These are phyloP conservation scores for Pleurotus ostreatus DNA, from an alignment of 768 basidiomycete species.

Conservation along the genomic window DNA sequence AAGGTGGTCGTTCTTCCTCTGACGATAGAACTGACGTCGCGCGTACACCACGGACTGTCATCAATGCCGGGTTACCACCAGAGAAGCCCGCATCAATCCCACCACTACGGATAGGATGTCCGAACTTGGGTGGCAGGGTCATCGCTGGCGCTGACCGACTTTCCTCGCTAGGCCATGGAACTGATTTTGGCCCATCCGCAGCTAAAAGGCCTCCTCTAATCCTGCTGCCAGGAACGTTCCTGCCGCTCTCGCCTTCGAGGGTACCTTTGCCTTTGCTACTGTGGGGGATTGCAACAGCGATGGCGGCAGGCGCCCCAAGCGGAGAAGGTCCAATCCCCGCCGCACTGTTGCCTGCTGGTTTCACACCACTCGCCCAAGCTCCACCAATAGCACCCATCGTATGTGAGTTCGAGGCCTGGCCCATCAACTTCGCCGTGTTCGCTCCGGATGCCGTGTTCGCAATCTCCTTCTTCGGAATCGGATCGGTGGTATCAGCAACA, in stretches of 20 bases:
- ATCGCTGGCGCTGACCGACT: conserved; percentile 4
- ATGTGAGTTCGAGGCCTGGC: neutral
- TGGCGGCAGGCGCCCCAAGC: neutral
- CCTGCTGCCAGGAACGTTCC: neutral
- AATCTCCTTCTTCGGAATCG: conserved; percentile 1
- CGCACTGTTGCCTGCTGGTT: neutral
- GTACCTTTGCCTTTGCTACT: neutral
- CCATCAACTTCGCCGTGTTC: neutral
- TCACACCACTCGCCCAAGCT: neutral
- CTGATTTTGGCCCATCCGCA: neutral
- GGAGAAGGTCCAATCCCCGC: conserved; percentile 5
- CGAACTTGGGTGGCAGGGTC: conserved; percentile 4
- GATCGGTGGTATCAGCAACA: neutral
- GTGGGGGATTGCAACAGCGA: neutral
- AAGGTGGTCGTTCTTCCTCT: conserved; percentile 24
- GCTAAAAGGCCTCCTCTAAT: too few relatives aligned
- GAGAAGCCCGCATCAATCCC: neutral
- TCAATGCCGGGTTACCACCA: neutral
- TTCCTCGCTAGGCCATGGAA: neutral
- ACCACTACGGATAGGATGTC: neutral
- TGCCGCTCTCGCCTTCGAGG: neutral
- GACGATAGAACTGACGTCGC: conserved; percentile 14
- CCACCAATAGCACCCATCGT: conserved; percentile 1
- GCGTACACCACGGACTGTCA: conserved; percentile 1
- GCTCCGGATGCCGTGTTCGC: neutral